Base-by-base conservation (phyloP, 192 early-diverging fungal species). In the Mortierella antarctica region DNA sequence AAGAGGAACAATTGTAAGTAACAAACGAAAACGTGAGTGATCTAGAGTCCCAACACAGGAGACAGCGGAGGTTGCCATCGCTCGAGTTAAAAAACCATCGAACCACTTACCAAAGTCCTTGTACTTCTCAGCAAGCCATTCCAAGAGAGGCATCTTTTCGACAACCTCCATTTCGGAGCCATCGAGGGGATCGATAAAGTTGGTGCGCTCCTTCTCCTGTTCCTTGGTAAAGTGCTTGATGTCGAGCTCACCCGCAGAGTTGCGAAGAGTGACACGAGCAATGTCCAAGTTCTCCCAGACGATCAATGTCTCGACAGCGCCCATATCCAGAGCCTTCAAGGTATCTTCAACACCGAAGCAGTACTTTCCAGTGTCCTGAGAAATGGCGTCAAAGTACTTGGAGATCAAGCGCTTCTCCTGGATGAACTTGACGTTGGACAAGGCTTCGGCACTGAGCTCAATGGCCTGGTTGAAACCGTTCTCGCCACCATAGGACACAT, bases 401-500 rank as follows among this genome's bases (percentile, higher is more conserved):
- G 89, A 87, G 75, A 99, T 97, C 48, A 99, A 91, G 82, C 96
- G 95, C 89, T 98, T 98, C 88, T 99, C 98, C 86, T 98, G 97
- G 59, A 99, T 92, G 73, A 99, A 97, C 89, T 99, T 98, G 83
- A 98, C 96, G 82, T 98, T 98, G 76, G 92, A 87, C 42, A 99
- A 88, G 41, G 93, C 88, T 83, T 98, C 96, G 59, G 92, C 92
- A 67, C 93, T 91, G 70, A 99, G 87, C 53, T 95, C 94, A 74
- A 99, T 99, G 13, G 98, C 98, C 86, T 83, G 89, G 88, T 98
- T 97, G 84, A 99, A 99, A 7, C 98, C 98, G 87, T 98, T 98
- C 85, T 98, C 98, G 60, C 98, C 98, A 82, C 98, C 98, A 77
- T 99, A 99, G 47, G 96, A 96, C 23, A 99, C 98, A 75, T 99